phyloP scores from a whole-genome alignment of 208 protist species.

The Leishmania aethiopica region DNA sequence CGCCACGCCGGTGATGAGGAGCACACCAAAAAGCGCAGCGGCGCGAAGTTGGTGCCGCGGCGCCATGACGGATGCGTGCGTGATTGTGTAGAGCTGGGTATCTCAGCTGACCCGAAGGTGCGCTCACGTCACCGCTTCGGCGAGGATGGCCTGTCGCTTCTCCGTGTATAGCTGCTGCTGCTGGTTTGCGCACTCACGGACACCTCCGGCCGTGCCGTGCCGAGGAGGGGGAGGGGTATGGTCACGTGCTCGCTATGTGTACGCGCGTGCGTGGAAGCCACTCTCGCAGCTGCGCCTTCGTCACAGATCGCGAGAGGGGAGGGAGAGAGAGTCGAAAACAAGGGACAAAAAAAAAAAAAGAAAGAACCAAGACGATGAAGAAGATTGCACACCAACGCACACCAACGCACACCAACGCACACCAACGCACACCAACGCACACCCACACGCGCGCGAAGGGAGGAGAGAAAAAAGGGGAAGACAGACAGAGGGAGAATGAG shows the following conservation, averaged over 20 bases:
- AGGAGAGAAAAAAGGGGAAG: too few species aligned
- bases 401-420: too few species aligned
- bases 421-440: too few species aligned
- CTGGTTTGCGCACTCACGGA: not conserved
- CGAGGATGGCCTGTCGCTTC: not conserved
- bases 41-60: not conserved
- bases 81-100: not conserved
- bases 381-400: too few species aligned
- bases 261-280: not conserved
- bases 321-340: not conserved
- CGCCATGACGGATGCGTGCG: not conserved
- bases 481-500: too few species aligned
- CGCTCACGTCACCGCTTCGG: not conserved
- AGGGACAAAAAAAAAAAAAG: not conserved
- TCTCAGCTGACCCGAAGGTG: not conserved
- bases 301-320: not conserved
- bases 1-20: slow-evolving; percentile 1
- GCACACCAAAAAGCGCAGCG: not conserved
- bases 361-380: not conserved
- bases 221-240: not conserved
- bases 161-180: not conserved
- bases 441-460: too few species aligned
- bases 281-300: not conserved
- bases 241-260: not conserved
- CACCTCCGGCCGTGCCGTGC: not conserved